Evolutionary conservation across 306 rosid genomes (phyloP), one percentile per base, ranked within the genome.

Genomic region (Myrica gale): DNA sequence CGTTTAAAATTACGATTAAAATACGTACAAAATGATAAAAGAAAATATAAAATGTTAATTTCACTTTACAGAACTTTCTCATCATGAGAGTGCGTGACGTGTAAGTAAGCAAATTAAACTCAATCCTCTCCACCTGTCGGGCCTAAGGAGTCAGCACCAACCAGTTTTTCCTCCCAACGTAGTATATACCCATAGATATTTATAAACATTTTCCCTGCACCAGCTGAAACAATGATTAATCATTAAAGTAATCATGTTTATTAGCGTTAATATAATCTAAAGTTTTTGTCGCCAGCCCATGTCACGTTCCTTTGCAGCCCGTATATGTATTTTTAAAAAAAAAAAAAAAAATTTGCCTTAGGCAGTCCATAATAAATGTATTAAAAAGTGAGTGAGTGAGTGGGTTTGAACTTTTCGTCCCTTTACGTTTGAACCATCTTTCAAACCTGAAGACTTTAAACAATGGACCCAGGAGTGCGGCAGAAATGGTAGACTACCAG

Each of bases 321-420:
- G 16, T 8, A 11, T 48, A 48, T 39, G 7, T 5, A 17, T 7
- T 52, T 5, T 10, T n/a, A n/a, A n/a, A n/a, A n/a, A n/a, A n/a
- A n/a, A n/a, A n/a, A n/a, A n/a, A n/a, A n/a, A n/a, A n/a, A n/a
- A n/a, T n/a, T n/a, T n/a, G 26, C 26, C 26, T 23, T 23, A 23
- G 32, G 32, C 32, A 26, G 32, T 26, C 32, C 32, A 26, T 26
- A 23, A 23, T 23, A 0, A 26, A 26, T 26, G 32, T 1, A 26
- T 26, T 26, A 26, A 26, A 26, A 26, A 26, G 32, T 44, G 26
- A 42, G 5, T 44, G 32, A 15, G 60, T 15, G 26, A 61, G 81
- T 81, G 81, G 71, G 78, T 76, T 71, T 78, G 68, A 71, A 53
- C 54, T 39, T 62, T 16, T 62, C 56, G 5, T 53, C 60, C 26